phyloP scores from a whole-genome alignment of 1,139 yeast genomes.

The Debaryomycetaceae sp. region DNA sequence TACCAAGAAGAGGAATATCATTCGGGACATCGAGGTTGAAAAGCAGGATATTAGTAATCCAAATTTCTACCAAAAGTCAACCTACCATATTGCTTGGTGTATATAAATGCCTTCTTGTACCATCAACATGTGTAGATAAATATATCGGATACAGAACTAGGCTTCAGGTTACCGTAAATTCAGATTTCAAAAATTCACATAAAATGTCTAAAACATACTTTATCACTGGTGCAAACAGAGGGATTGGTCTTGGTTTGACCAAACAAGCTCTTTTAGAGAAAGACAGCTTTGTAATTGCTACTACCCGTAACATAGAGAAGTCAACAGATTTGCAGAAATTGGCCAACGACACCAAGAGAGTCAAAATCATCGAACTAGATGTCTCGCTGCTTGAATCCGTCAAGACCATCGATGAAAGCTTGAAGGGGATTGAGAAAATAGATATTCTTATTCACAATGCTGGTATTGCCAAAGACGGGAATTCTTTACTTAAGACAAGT shows the following conservation, averaged over 20 bases:
- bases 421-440: constrained; percentile 10
- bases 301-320: constrained; percentile 15
- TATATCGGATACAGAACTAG: no score
- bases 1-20: no score
- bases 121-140: no score
- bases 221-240: constrained; percentile 21
- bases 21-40: no score
- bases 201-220: no score
- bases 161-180: no score
- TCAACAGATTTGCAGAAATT: constrained; percentile 12
- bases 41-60: no score
- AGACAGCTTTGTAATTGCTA: constrained; percentile 12
- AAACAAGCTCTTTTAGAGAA: constrained; percentile 9
- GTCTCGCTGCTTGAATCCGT: not conserved
- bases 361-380: constrained; percentile 4
- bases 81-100: no score
- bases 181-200: no score
- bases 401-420: constrained; percentile 9
- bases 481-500: constrained; percentile 5
- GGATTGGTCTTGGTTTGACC: constrained; percentile 16
- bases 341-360: constrained; percentile 5
- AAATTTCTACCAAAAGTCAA: no score
- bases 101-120: no score
- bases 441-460: constrained; percentile 19
- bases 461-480: constrained; percentile 9